Conservation (phyloP, 768 basidiomycete genomes). For the Lyophyllum shimeji region DNA sequence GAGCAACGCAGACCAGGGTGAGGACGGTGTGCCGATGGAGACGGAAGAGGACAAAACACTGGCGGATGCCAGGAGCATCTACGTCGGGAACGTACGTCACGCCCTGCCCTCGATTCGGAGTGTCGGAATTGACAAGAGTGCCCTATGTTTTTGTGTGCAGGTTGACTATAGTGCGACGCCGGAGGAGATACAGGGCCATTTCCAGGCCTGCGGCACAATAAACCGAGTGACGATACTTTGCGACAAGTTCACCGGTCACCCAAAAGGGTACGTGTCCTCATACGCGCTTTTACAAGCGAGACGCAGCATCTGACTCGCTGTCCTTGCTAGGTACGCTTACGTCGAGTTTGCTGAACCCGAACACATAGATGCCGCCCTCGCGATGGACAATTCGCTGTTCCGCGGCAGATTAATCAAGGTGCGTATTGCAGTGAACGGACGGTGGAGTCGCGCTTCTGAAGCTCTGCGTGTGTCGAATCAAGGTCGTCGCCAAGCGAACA, state of each 20-base stretch:
- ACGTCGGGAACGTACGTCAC: slow-evolving; percentile 90
- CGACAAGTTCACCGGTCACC: slow-evolving; percentile 99
- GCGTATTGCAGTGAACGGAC: not conserved
- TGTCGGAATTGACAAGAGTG: slow-evolving; percentile 1
- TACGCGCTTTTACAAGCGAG: slow-evolving; percentile 10
- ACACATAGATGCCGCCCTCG: slow-evolving; percentile 85
- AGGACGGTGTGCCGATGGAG: slow-evolving; percentile 57
- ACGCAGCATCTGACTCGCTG: not conserved
- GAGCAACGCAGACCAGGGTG: slow-evolving; percentile 43
- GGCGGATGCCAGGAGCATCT: slow-evolving; percentile 86
- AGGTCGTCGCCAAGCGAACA: slow-evolving; percentile 96
- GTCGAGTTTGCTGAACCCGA: slow-evolving; percentile 96
- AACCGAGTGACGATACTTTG: slow-evolving; percentile 99
- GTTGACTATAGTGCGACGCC: slow-evolving; percentile 98
- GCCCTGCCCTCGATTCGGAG: slow-evolving; percentile 13
- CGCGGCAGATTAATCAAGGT: slow-evolving; percentile 92
- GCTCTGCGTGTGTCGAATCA: not conserved
- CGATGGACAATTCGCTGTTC: slow-evolving; percentile 96
- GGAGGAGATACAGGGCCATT: slow-evolving; percentile 97
- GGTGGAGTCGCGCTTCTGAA: not conserved
- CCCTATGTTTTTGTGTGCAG: slow-evolving; percentile 37
- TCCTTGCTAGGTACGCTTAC: slow-evolving; percentile 81
- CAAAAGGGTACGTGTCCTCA: slow-evolving; percentile 74
- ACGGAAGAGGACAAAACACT: slow-evolving; percentile 82
- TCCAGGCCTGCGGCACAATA: slow-evolving; percentile 96